These are phyloP conservation scores for Metschnikowia anglica DNA, from an alignment of 805 yeast species.

Conservation along the genomic window DNA sequence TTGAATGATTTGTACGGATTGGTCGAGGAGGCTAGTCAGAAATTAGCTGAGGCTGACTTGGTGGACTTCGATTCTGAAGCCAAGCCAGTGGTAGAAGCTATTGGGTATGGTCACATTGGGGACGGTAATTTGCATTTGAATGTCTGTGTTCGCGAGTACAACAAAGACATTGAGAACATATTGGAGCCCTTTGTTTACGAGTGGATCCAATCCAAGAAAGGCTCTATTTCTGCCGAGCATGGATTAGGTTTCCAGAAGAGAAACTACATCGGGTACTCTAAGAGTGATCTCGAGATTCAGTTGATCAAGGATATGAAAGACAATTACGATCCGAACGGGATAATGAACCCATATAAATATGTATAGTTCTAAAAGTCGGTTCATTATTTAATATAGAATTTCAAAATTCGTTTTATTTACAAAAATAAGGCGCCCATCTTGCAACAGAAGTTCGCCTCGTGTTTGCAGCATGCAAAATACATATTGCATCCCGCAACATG, in stretches of 20 bases:
- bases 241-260: conserved; percentile 97
- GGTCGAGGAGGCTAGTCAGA: conserved; percentile 72
- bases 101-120: conserved; percentile 98
- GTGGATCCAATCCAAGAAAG: conserved; percentile 70
- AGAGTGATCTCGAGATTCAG: conserved; percentile 64
- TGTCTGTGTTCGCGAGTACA: conserved; percentile 83
- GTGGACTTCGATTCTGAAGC: conserved; percentile 58
- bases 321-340: conserved; percentile 87
- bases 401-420: too few relatives aligned
- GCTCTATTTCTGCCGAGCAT: conserved; percentile 96
- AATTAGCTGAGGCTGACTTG: conserved; percentile 55
- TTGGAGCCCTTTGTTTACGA: conserved; percentile 96
- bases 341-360: conserved; percentile 93
- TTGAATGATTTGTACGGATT: conserved; percentile 75
- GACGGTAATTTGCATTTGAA: conserved; percentile 96
- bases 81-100: conserved; percentile 81
- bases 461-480: neutral
- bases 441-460: too few relatives aligned
- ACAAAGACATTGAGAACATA: conserved; percentile 70
- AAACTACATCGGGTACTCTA: conserved; percentile 82
- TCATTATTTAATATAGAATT: neutral
- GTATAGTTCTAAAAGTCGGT: conserved; percentile 27
- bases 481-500: too few relatives aligned
- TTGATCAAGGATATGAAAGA: conserved; percentile 76
- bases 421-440: too few relatives aligned